A percentile compares a stretch with the other conserved stretches of the same genome.
Evolutionary conservation across 2,329 filamentous ascomycete genomes (phyloP).

Genomic region (Neofusicoccum umdonicola): DNA sequence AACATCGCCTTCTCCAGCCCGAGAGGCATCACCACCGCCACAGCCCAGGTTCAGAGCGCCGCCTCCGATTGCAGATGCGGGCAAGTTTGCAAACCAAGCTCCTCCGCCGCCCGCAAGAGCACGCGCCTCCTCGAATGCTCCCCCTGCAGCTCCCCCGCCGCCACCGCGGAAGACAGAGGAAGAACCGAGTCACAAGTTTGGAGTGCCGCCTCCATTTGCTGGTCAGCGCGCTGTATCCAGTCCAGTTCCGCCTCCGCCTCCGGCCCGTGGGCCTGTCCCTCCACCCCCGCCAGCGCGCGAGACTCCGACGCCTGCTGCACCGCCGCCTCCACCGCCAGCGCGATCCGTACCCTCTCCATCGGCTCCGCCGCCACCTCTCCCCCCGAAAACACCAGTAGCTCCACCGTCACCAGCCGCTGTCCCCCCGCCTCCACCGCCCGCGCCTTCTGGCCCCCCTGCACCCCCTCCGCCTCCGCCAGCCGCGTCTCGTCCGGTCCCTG

Average conservation of each 20-base stretch:
- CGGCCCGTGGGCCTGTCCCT: conserved; percentile 67
- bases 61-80: conserved; percentile 84
- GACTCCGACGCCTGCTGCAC: conserved; percentile 33
- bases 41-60: conserved; percentile 77
- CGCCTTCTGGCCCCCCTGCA: conserved; percentile 22
- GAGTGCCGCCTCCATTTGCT: conserved; percentile 76
- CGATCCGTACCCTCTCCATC: conserved; percentile 42
- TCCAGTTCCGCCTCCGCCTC: conserved; percentile 69
- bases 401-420: conserved; percentile 23
- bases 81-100: conserved; percentile 63
- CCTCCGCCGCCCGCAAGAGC: conserved; percentile 47
- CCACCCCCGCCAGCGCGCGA: conserved; percentile 46
- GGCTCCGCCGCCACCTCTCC: conserved; percentile 61
- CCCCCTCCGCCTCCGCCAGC: conserved; percentile 39
- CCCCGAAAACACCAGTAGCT: conserved; percentile 43
- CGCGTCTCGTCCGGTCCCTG: conserved; percentile 33
- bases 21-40: conserved; percentile 58
- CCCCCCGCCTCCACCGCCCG: conserved; percentile 26
- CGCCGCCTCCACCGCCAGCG: conserved; percentile 52
- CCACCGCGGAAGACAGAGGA: conserved; percentile 68
- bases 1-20: conserved; percentile 57
- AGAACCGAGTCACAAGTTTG: conserved; percentile 58
- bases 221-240: conserved; percentile 57
- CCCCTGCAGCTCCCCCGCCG: conserved; percentile 60
- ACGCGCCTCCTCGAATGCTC: conserved; percentile 49